A percentile compares a stretch with the other conserved stretches of the same genome.
Evolutionary conservation across 495 filamentous ascomycete genomes (phyloP).

Genomic region (Lichina pygmaea): DNA sequence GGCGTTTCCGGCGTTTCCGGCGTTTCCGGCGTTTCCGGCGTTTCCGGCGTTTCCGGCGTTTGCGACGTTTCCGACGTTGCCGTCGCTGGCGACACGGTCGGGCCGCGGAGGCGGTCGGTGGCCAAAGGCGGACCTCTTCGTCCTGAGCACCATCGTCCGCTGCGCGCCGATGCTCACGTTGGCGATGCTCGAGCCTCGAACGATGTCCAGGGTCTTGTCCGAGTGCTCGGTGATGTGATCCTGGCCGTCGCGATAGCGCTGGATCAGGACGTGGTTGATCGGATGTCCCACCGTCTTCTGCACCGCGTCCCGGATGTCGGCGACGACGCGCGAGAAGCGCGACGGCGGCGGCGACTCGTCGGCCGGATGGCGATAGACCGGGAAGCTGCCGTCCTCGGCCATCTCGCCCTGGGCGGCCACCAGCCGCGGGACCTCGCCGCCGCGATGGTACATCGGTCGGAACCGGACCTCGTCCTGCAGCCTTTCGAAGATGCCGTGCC

Average conservation of each 20-base stretch:
- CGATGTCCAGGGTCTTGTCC: conserved; percentile 90
- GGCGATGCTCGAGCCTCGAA: conserved; percentile 51
- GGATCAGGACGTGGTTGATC: conserved; percentile 80
- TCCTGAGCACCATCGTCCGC: conserved; percentile 71
- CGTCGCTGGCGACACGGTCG: neutral
- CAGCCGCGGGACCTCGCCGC: conserved; percentile 79
- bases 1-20: neutral
- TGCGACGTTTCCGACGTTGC: neutral
- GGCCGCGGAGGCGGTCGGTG: neutral
- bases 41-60: no score
- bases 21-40: neutral
- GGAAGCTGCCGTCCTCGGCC: conserved; percentile 36
- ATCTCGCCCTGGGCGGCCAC: conserved; percentile 69
- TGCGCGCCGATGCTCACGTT: conserved; percentile 85
- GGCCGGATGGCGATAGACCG: conserved; percentile 80
- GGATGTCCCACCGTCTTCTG: conserved; percentile 43
- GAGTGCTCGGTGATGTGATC: conserved; percentile 94
- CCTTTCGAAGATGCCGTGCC: conserved; percentile 4
- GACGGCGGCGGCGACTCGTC: conserved; percentile 66
- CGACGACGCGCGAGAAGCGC: conserved; percentile 45
- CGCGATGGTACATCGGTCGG: conserved; percentile 80
- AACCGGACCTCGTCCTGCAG: conserved; percentile 48
- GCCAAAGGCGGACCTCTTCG: conserved; percentile 30
- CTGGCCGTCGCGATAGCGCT: conserved; percentile 71
- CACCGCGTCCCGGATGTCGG: conserved; percentile 33